Evolutionary conservation across 148 eudicot species (phyloP).

Genomic region (Chenopodium berlandieri): DNA sequence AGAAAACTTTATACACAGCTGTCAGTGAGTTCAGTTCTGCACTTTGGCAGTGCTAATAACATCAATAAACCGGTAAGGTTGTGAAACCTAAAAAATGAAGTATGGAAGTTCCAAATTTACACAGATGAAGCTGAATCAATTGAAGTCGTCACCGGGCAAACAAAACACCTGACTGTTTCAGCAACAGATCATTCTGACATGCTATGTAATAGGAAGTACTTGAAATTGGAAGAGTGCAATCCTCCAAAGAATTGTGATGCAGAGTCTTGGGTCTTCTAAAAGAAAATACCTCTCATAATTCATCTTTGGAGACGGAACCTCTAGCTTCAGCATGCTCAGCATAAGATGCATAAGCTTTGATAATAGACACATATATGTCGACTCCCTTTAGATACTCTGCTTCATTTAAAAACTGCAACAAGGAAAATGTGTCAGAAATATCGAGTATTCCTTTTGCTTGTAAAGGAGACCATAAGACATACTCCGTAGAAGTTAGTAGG

Average conservation of each 20-base stretch:
- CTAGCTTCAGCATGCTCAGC: conserved; percentile 29
- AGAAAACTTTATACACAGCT: not conserved
- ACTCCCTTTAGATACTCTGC: conserved; percentile 82
- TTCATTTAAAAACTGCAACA: conserved; percentile 65
- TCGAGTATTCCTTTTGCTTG: not conserved
- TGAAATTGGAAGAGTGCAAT: not conserved
- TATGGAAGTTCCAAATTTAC: too few relatives aligned
- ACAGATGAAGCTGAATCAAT: too few relatives aligned
- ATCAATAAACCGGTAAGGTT: too few relatives aligned
- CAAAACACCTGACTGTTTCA: too few relatives aligned
- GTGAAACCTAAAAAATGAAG: too few relatives aligned
- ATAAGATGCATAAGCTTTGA: conserved; percentile 72
- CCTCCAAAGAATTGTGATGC: not conserved
- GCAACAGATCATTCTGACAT: not conserved
- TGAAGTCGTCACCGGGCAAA: too few relatives aligned
- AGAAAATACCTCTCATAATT: conserved; percentile 38
- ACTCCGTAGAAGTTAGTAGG: not conserved
- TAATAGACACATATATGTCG: conserved; percentile 63
- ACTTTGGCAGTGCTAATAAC: too few relatives aligned
- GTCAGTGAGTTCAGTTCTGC: not conserved
- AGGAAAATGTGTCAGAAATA: not conserved
- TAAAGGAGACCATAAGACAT: not conserved
- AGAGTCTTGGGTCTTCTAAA: not conserved
- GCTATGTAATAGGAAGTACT: not conserved
- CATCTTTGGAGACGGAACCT: conserved; percentile 52